Evolutionary conservation across 108 stramenopile species (phyloP), one percentile per base, ranked within the genome.

Genomic region (Mediolabrus comicus): DNA sequence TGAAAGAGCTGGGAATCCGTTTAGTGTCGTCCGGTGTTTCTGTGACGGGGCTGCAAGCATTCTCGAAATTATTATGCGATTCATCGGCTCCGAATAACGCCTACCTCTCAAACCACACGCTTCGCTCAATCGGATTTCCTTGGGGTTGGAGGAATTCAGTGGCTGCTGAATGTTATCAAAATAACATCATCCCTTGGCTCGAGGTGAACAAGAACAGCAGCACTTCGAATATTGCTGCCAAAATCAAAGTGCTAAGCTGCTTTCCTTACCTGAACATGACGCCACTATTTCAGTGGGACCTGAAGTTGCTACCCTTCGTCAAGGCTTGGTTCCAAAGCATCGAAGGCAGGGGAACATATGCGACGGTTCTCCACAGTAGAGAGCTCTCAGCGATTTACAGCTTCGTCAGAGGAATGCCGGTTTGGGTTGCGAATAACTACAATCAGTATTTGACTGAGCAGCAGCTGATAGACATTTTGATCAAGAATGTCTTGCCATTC

Each of bases 41-140:
- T 24, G 35, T 4, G 12, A 36, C 24, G 34, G 60, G 60, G 46
- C 46, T 3, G 60, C n/a, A 11, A 11, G 60, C 60, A 46, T 51
- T 62, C 60, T 62, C 36, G 46, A 62, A 0, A 0, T 13, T 62
- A 10, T 30, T 62, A 25, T 62, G 60, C 49, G 60, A 62, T 41
- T 1, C 60, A 13, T 51, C 60, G 26, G 12, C 24, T 62, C 39
- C 29, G 12, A 62, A 62, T 30, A 62, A 41, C 39, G 46, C 55
- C 55, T 62, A 51, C 35, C 60, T 62, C 11, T 62, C 60, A 38
- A 62, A 62, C 14, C 60, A 62, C 60, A 39, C 38, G n/a, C 60
- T 62, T 39, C 38, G n/a, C 13, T 2, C 38, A n/a, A 39, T 39
- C 38, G 13, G 13, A 2, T 11, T n/a, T n/a, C 3, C 10, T 8